Conservation (phyloP, 352 stramenopile genomes). For the Globisporangium polare region DNA sequence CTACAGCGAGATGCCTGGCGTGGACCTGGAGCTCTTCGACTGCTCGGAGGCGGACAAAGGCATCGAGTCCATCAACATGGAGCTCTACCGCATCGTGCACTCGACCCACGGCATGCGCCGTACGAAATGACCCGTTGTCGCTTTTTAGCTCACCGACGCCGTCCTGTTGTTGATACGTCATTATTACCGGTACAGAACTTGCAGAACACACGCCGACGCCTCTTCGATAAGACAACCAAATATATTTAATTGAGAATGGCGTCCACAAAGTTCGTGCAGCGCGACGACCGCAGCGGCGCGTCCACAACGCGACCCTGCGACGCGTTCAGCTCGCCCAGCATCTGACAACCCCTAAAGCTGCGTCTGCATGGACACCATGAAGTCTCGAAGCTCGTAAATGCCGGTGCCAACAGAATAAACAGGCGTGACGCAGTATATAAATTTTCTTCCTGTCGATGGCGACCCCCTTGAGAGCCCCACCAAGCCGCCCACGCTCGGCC, state of each 20-base stretch:
- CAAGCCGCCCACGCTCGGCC: not conserved
- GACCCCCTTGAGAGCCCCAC: not conserved
- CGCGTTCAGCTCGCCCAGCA: constrained; percentile 57
- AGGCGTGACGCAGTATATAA: constrained; percentile 12
- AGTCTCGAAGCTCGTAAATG: not conserved
- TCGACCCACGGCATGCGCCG: constrained; percentile 28
- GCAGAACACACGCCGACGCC: not conserved
- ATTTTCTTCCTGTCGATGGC: constrained; percentile 1
- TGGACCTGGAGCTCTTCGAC: constrained; percentile 77
- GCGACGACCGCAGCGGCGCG: constrained; percentile 55
- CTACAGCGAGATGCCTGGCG: constrained; percentile 74
- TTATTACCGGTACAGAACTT: not conserved
- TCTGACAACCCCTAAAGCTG: too few relatives aligned
- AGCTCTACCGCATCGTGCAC: constrained; percentile 72
- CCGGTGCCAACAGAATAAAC: not conserved
- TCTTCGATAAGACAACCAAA: not conserved
- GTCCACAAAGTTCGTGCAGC: constrained; percentile 62
- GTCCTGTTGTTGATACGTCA: not conserved
- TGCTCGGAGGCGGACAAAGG: constrained; percentile 74
- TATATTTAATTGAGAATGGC: constrained; percentile 13
- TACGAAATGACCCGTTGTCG: constrained; percentile 13
- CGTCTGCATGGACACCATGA: not conserved
- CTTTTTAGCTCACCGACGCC: not conserved
- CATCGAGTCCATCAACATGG: constrained; percentile 68
- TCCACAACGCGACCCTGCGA: constrained; percentile 38